These are phyloP conservation scores for Aspergillus thermomutatus DNA, from an alignment of 2,329 filamentous ascomycete species.

Conservation along the genomic window DNA sequence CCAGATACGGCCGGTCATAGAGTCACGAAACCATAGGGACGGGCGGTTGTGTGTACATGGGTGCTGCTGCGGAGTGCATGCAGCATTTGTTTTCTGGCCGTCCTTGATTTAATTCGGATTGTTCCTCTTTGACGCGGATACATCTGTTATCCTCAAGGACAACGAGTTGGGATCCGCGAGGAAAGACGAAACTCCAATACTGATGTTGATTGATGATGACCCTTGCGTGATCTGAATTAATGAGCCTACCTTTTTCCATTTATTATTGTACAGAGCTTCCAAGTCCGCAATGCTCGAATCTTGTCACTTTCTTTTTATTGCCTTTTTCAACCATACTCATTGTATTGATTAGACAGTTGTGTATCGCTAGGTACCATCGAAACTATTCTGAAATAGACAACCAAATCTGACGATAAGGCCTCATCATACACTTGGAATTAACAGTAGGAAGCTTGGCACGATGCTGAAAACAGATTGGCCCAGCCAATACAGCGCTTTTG, in stretches of 20 bases:
- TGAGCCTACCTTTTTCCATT: slow-evolving; percentile 1
- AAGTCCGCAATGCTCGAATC: neutral
- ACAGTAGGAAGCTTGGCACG: neutral
- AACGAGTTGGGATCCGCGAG: neutral
- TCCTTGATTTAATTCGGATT: too few species aligned
- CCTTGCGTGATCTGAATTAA: slow-evolving; percentile 5
- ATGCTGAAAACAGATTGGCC: neutral
- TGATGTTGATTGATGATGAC: slow-evolving; percentile 10
- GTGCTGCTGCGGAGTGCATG: neutral
- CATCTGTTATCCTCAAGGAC: neutral
- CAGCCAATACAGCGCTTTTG: neutral
- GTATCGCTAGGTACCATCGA: neutral
- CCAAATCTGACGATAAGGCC: neutral
- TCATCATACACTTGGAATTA: neutral
- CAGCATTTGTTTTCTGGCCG: neutral
- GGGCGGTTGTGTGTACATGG: neutral
- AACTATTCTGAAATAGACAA: neutral
- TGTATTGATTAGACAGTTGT: slow-evolving; percentile 1
- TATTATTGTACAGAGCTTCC: slow-evolving; percentile 8
- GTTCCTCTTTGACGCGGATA: neutral
- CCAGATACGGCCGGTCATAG: slow-evolving; percentile 59
- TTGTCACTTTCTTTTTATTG: neutral
- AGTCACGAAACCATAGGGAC: neutral
- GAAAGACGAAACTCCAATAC: neutral
- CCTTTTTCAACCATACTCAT: slow-evolving; percentile 1